Evolutionary conservation across 2,329 filamentous ascomycete genomes (phyloP), one percentile per base, ranked within the genome.

Genomic region (Cryphonectria radicalis): DNA sequence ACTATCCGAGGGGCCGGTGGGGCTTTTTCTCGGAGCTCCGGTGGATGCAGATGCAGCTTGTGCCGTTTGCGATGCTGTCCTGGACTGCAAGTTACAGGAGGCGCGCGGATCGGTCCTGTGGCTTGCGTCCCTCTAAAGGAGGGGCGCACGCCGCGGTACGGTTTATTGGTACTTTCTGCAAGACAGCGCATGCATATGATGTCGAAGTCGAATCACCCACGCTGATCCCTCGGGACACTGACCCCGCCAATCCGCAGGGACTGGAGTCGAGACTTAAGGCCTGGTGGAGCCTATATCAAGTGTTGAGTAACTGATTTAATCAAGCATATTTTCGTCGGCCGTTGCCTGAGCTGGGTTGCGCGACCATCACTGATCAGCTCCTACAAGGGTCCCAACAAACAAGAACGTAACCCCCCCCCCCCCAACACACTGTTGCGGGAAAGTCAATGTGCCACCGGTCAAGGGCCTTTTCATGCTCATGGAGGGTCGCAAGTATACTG

Each of bases 1-100:
- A 50, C 42, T 68, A 25, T 11, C 57, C 55, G 40, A 53, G 57
- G 40, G 66, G 25, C 66, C 66, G 66, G 40, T 68, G 66, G 57
- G 55, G 57, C 37, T 62, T 13, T 19, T 28, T 28, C 8, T 25
- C 66, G 66, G 57, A 50, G 19, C 40, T 62, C 55, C 55, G 66
- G 25, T 62, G 32, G 37, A 40, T 25, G 11, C 25, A 57, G 37
- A 40, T 25, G 11, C 25, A 57, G 65, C 28, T 59, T 19, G 50
- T 59, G 32, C n/a, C 17, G 32, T 37, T 17, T 35, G 50, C 22
- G 11, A 40, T 53, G 32, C 25, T 19, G 40, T 40, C 32, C 50
- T 60, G 22, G 11, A 28, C 32, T 17, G 37, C 19, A 28, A 25
- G 19, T 22, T 43, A 22, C 7, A 37, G 40, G 59, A 50, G 43